These are phyloP conservation scores for Mycena galopus DNA, from an alignment of 768 basidiomycete genomes.

Conservation along the genomic window DNA sequence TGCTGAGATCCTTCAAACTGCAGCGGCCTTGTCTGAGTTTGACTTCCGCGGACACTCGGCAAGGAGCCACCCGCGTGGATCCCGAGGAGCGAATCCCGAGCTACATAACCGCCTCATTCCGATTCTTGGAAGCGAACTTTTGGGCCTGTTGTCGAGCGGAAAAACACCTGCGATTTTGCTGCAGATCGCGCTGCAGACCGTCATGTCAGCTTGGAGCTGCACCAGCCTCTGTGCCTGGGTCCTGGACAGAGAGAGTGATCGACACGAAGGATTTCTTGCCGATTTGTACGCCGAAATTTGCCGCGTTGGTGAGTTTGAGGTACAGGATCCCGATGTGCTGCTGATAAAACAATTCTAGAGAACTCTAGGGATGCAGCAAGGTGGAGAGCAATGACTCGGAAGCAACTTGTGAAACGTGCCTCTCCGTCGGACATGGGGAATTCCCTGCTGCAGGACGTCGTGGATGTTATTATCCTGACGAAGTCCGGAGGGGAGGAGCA, in stretches of 20 bases:
- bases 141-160: neutral
- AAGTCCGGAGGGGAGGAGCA: neutral
- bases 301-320: slow-evolving; percentile 1
- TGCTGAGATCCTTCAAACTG: slow-evolving; percentile 51
- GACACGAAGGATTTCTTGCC: neutral
- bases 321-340: neutral
- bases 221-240: neutral
- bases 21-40: slow-evolving; percentile 50
- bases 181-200: slow-evolving; percentile 17
- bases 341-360: slow-evolving; percentile 2
- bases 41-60: neutral
- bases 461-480: slow-evolving; percentile 1
- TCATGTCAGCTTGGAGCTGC: slow-evolving; percentile 2
- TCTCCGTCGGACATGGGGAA: neutral
- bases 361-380: slow-evolving; percentile 5
- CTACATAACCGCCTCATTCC: neutral
- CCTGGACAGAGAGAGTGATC: neutral
- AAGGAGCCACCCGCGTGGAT: neutral
- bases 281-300: slow-evolving; percentile 12
- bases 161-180: neutral
- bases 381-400: slow-evolving; percentile 37
- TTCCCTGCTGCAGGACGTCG: neutral
- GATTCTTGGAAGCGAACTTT: slow-evolving; percentile 14
- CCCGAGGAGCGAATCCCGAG: neutral
- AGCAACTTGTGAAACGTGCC: slow-evolving; percentile 2